These are phyloP conservation scores for Nakataea oryzae DNA, from an alignment of 2,329 filamentous ascomycete species.

Conservation along the genomic window DNA sequence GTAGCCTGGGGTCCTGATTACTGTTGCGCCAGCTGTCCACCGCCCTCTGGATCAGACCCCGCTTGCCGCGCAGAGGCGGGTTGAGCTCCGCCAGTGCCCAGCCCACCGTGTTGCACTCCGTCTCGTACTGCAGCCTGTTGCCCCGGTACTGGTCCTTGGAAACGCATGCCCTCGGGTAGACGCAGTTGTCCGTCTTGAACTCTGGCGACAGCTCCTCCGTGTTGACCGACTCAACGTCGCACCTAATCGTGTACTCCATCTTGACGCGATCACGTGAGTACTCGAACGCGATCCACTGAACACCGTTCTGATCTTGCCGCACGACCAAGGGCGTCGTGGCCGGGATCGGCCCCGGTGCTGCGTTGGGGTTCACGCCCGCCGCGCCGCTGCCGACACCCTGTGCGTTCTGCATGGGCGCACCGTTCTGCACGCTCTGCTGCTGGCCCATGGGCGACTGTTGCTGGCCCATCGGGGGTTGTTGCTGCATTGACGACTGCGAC, in stretches of 20 bases:
- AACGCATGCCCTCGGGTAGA: constrained; percentile 92
- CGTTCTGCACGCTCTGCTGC: constrained; percentile 21
- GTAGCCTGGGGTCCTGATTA: constrained; percentile 86
- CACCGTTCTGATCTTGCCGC: constrained; percentile 87
- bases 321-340: constrained; percentile 93
- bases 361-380: constrained; percentile 68
- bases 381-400: constrained; percentile 24
- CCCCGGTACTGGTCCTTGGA: constrained; percentile 93
- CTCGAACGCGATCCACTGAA: constrained; percentile 98
- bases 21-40: constrained; percentile 99
- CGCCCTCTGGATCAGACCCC: constrained; percentile 89
- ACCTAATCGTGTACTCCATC: constrained; percentile 98
- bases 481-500: constrained; percentile 11
- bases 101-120: constrained; percentile 98
- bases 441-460: constrained; percentile 9
- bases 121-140: constrained; percentile 92
- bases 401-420: constrained; percentile 31
- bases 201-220: constrained; percentile 75
- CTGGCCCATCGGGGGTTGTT: constrained; percentile 18
- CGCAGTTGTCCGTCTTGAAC: constrained; percentile 97
- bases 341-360: constrained; percentile 90
- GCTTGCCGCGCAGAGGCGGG: constrained; percentile 79
- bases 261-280: constrained; percentile 95
- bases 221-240: constrained; percentile 93
- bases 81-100: constrained; percentile 95